Percentiles rank a stretch among this genome's conserved stretches.
Conservation (phyloP, 495 filamentous ascomycete species). For the Penicillium maclennaniae region DNA sequence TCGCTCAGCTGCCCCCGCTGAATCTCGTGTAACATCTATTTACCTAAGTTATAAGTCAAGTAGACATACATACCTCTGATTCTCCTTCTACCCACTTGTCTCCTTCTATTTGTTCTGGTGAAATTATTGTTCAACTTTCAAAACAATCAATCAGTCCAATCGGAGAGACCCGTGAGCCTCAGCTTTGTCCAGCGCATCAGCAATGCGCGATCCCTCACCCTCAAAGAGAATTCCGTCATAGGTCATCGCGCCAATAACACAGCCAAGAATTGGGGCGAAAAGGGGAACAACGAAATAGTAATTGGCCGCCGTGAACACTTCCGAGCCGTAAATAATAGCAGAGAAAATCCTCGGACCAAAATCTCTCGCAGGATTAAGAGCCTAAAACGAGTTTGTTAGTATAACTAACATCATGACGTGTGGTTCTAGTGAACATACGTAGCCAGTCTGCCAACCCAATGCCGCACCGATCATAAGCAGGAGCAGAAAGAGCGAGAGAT, state of each 20-base stretch:
- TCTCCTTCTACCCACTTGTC: no score
- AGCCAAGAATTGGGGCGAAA: constrained; percentile 32
- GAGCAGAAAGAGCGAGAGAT: constrained; percentile 30
- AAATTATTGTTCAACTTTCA: neutral
- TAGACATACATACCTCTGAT: no score
- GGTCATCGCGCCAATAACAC: constrained; percentile 24
- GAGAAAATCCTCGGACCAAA: constrained; percentile 35
- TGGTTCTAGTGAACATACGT: constrained; percentile 21
- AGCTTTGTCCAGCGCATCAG: constrained; percentile 28
- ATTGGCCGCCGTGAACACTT: constrained; percentile 30
- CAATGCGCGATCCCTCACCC: constrained; percentile 31
- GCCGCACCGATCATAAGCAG: constrained; percentile 32
- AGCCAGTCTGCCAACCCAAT: constrained; percentile 37
- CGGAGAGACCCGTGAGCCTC: constrained; percentile 26
- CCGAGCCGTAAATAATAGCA: constrained; percentile 30
- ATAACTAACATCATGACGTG: neutral
- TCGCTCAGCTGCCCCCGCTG: no score
- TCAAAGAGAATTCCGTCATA: constrained; percentile 32
- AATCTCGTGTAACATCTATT: no score
- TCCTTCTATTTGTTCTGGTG: neutral
- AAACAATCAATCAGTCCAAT: constrained; percentile 16
- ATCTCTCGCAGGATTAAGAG: constrained; percentile 35
- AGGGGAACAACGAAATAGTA: constrained; percentile 36
- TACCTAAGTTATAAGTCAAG: no score
- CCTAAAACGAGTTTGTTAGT: constrained; percentile 21